phyloP scores from a whole-genome alignment of 1,284 basidiomycete species.

The Heimioporus punctisporus region DNA sequence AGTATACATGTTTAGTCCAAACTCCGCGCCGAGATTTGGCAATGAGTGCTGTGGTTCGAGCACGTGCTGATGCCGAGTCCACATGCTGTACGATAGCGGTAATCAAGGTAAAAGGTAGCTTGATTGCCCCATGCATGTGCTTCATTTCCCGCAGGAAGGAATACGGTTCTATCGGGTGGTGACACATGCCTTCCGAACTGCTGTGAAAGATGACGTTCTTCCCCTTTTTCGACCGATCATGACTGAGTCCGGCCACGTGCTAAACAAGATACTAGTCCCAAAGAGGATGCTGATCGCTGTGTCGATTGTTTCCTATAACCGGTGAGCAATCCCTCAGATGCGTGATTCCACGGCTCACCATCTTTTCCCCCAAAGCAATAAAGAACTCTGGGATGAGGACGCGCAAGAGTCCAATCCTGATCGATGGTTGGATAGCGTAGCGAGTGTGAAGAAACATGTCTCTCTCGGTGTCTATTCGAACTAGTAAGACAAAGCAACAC shows the following conservation, averaged over 20 bases:
- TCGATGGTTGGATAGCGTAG: conserved; percentile 43
- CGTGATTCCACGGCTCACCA: no score
- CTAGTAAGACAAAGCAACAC: conserved; percentile 39
- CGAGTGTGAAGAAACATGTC: conserved; percentile 34
- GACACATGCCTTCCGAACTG: conserved; percentile 36
- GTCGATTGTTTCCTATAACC: conserved; percentile 40
- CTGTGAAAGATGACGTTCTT: conserved; percentile 42
- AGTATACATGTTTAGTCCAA: not conserved
- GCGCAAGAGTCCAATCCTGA: conserved; percentile 52
- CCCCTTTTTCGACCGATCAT: conserved; percentile 45
- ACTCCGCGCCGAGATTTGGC: conserved; percentile 39
- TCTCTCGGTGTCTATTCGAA: conserved; percentile 51
- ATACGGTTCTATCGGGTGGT: conserved; percentile 13
- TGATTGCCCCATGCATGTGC: no score
- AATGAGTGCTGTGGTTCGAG: conserved; percentile 37
- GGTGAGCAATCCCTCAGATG: conserved; percentile 22
- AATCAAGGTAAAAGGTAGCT: conserved; percentile 44
- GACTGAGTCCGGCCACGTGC: conserved; percentile 34
- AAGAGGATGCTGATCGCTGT: conserved; percentile 34
- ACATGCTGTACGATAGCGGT: conserved; percentile 56
- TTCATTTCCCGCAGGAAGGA: no score
- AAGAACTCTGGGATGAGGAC: conserved; percentile 50
- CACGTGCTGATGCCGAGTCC: conserved; percentile 42
- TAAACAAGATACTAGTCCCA: conserved; percentile 37
- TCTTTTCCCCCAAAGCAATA: conserved; percentile 34